Conservation (phyloP, 2,329 filamentous ascomycete species). For the Hortaea werneckii region DNA sequence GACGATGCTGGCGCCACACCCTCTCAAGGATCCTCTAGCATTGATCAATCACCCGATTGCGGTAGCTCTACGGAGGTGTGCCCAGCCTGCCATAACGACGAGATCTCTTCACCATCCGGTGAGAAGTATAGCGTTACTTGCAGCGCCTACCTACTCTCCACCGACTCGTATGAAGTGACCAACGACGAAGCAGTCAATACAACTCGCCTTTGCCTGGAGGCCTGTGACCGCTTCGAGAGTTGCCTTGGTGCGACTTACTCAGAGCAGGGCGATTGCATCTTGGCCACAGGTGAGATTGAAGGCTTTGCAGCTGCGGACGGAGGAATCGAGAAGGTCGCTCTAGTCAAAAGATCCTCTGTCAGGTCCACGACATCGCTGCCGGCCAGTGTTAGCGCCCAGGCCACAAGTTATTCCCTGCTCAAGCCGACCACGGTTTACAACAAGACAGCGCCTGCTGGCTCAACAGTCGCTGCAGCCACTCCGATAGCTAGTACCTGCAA, state of each 20-base stretch:
- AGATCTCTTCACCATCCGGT: conserved; percentile 11
- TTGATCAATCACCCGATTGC: no score
- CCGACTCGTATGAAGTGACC: conserved; percentile 5
- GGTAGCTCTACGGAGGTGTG: conserved; percentile 6
- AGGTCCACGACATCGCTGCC: background rate
- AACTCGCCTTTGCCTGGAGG: conserved; percentile 12
- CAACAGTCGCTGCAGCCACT: background rate
- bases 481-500: background rate
- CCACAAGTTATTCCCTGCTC: background rate
- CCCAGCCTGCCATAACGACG: conserved; percentile 14
- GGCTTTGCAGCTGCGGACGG: background rate
- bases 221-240: conserved; percentile 13
- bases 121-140: conserved; percentile 14
- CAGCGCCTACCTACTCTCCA: conserved; percentile 9
- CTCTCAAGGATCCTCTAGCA: no score
- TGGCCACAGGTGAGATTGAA: background rate
- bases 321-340: background rate
- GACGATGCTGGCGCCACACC: no score
- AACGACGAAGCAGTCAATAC: background rate
- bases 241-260: conserved; percentile 4
- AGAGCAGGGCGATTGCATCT: background rate
- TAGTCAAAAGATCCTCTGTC: background rate
- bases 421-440: background rate
- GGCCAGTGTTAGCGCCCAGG: background rate
- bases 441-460: background rate